A percentile compares a stretch with the other conserved stretches of the same genome.
Evolutionary conservation across 2,329 filamentous ascomycete genomes (phyloP).

Genomic region (Fusarium decemcellulare): DNA sequence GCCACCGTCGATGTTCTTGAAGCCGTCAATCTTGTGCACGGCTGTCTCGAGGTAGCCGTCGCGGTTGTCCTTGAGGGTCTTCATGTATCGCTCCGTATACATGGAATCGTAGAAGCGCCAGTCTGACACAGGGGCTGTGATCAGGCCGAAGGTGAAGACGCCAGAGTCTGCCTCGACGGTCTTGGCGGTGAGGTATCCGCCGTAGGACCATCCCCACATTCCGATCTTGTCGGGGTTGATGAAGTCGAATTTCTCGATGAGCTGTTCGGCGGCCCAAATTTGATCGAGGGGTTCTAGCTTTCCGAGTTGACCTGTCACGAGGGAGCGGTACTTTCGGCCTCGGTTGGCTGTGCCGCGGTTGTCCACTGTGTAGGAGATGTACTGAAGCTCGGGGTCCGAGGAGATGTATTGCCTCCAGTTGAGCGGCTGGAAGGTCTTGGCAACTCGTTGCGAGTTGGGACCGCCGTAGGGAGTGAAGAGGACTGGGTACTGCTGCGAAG

Average conservation of each 20-base stretch:
- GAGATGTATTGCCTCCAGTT: conserved; percentile 75
- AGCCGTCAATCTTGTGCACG: conserved; percentile 70
- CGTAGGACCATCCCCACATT: conserved; percentile 80
- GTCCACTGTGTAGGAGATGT: conserved; percentile 77
- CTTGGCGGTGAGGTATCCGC: conserved; percentile 77
- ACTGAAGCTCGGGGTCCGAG: conserved; percentile 77
- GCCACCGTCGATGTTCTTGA: conserved; percentile 72
- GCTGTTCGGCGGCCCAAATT: conserved; percentile 74
- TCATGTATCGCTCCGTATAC: conserved; percentile 83
- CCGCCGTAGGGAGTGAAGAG: conserved; percentile 79
- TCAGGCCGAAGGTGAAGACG: conserved; percentile 73
- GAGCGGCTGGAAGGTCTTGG: conserved; percentile 68
- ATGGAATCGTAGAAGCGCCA: conserved; percentile 81
- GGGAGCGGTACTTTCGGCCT: conserved; percentile 73
- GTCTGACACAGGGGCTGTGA: conserved; percentile 76
- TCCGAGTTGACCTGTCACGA: conserved; percentile 72
- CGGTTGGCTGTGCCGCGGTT: conserved; percentile 77
- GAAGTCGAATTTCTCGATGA: conserved; percentile 64
- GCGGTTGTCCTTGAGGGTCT: conserved; percentile 68
- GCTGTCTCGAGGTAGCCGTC: conserved; percentile 74
- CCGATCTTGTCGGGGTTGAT: conserved; percentile 72
- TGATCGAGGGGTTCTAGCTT: conserved; percentile 76
- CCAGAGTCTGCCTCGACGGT: conserved; percentile 74
- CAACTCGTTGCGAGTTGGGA: conserved; percentile 73
- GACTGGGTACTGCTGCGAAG: conserved; percentile 74